Evolutionary conservation across 495 filamentous ascomycete genomes (phyloP).

Genomic region (Penicillium arizonense): DNA sequence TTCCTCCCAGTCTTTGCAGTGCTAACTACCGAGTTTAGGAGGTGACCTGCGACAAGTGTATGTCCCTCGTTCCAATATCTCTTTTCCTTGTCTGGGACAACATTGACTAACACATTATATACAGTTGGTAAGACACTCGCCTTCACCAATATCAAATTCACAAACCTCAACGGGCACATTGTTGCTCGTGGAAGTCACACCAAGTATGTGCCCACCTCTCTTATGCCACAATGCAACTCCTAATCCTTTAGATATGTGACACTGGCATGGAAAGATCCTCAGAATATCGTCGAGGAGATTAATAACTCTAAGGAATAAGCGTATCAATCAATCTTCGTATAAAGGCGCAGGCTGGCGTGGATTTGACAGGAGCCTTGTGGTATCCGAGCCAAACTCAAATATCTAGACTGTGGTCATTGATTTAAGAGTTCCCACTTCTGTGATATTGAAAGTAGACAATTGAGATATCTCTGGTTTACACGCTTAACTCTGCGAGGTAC

Average conservation of each 20-base stretch:
- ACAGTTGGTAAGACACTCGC: slow-evolving; percentile 91
- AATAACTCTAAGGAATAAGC: slow-evolving; percentile 16
- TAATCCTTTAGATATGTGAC: slow-evolving; percentile 50
- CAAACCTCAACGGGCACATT: slow-evolving; percentile 70
- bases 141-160: slow-evolving; percentile 80
- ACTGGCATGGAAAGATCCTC: slow-evolving; percentile 57
- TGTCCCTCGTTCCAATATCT: slow-evolving; percentile 6
- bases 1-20: neutral
- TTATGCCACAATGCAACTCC: neutral
- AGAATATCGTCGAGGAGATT: slow-evolving; percentile 56
- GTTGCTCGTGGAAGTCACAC: slow-evolving; percentile 93
- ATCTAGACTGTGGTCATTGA: no score
- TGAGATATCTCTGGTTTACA: no score
- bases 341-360: no score
- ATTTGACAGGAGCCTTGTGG: no score
- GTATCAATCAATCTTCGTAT: neutral
- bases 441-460: no score
- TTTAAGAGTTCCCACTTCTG: no score
- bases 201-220: slow-evolving; percentile 59
- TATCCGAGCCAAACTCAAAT: no score
- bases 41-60: slow-evolving; percentile 85
- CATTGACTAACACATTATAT: slow-evolving; percentile 3
- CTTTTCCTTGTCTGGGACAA: neutral
- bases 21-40: slow-evolving; percentile 43
- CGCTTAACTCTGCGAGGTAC: no score